Conservation (phyloP, 345 rosid species). For the Mallotus nudiflorus region DNA sequence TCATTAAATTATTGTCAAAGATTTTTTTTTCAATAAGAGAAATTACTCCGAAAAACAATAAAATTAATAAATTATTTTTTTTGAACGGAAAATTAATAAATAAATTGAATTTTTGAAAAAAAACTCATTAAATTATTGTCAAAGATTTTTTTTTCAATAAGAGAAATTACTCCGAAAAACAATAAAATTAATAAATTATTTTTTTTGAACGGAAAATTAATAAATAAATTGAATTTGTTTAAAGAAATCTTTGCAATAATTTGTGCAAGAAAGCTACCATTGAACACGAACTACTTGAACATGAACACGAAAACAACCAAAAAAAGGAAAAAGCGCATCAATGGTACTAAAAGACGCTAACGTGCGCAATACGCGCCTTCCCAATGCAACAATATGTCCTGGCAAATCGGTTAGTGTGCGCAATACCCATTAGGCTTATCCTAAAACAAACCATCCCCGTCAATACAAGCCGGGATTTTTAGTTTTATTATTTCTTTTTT, state of each 20-base stretch:
- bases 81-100: too few relatives aligned
- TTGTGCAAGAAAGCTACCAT: conserved; percentile 1
- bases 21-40: too few relatives aligned
- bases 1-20: not conserved
- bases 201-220: too few relatives aligned
- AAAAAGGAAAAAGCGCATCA: not conserved
- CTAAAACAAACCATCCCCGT: not conserved
- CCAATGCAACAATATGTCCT: not conserved
- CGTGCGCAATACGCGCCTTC: conserved; percentile 17
- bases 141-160: too few relatives aligned
- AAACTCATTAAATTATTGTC: not conserved
- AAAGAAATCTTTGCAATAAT: not conserved
- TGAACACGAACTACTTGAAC: too few relatives aligned
- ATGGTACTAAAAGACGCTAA: conserved; percentile 1
- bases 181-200: too few relatives aligned
- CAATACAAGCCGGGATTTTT: too few relatives aligned
- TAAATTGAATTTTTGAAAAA: too few relatives aligned
- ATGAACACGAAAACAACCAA: conserved; percentile 3
- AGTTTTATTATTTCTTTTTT: too few relatives aligned
- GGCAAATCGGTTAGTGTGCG: conserved; percentile 1
- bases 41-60: not conserved
- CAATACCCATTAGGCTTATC: conserved; percentile 11
- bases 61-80: too few relatives aligned
- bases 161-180: not conserved
- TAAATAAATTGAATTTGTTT: too few relatives aligned